phyloP scores from a whole-genome alignment of 225 moss, liverwort and hornwort genomes.

The Neckera pumila region DNA sequence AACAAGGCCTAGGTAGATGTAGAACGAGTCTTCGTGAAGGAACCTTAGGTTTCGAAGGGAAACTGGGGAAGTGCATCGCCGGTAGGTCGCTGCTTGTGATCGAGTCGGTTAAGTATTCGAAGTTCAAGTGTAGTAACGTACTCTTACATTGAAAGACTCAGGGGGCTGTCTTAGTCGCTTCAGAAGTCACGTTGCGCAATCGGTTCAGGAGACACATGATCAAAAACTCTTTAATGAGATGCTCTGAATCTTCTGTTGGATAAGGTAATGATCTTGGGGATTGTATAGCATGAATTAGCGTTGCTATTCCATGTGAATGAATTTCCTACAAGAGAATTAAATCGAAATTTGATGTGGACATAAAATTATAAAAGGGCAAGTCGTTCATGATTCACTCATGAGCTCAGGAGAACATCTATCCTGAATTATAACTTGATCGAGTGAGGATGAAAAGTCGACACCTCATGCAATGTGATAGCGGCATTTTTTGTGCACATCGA shows the following conservation, averaged over 20 bases:
- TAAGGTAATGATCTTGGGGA: background rate
- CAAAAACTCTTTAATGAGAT: background rate
- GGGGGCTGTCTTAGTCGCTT: background rate
- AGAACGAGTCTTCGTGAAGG: background rate
- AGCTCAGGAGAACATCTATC: background rate
- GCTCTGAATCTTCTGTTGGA: background rate
- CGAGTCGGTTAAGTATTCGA: background rate
- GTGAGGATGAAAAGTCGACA: background rate
- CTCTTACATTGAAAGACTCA: background rate
- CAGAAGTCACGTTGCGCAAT: background rate
- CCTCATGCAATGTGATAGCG: background rate
- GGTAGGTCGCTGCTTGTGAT: conserved; percentile 5
- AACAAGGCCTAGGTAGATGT: background rate
- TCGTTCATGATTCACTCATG: background rate
- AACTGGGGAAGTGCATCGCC: background rate
- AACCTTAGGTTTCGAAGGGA: background rate
- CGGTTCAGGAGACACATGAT: background rate
- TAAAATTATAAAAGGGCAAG: background rate
- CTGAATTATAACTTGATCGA: background rate
- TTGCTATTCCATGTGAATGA: background rate
- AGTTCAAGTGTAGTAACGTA: background rate
- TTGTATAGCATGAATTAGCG: background rate
- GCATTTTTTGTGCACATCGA: background rate
- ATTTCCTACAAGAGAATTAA: background rate
- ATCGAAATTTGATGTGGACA: background rate